A percentile compares a stretch with the other conserved stretches of the same genome.
Evolutionary conservation across 1,284 basidiomycete genomes (phyloP).

Genomic region (Caloboletus firmus): DNA sequence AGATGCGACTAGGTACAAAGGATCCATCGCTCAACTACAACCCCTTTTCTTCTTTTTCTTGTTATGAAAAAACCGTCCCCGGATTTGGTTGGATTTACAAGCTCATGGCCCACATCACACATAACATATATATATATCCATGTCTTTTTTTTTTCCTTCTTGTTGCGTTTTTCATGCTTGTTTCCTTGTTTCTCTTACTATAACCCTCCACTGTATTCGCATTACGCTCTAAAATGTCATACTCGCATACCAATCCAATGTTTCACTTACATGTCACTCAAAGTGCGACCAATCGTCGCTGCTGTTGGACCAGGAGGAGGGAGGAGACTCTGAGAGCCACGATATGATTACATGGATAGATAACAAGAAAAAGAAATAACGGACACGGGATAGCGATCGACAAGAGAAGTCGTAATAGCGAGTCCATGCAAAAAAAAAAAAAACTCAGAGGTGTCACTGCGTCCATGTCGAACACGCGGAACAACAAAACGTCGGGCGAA

Average conservation of each 20-base stretch:
- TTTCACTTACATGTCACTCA: conserved; percentile 1
- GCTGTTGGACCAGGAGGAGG: too few relatives aligned
- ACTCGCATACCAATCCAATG: background rate
- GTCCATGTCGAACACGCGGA: background rate
- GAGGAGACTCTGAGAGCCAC: background rate
- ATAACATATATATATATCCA: conserved; percentile 5
- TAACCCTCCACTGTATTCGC: conserved; percentile 4
- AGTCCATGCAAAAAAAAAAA: conserved; percentile 2
- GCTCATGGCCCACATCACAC: background rate
- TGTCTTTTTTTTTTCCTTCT: background rate
- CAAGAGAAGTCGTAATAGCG: background rate
- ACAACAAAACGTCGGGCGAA: too few relatives aligned
- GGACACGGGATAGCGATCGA: background rate
- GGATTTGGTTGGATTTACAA: conserved; percentile 3
- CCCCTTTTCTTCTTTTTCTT: background rate
- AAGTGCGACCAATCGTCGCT: too few relatives aligned
- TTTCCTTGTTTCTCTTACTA: background rate
- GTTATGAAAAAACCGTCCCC: background rate
- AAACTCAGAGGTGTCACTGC: background rate
- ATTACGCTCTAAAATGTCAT: conserved; percentile 3
- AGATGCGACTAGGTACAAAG: conserved; percentile 17
- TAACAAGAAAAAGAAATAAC: conserved; percentile 4
- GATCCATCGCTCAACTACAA: conserved; percentile 6
- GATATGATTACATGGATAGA: conserved; percentile 28
- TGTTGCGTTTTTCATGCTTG: background rate